These are phyloP conservation scores for Didymella segeticola DNA, from an alignment of 2,329 filamentous ascomycete genomes.

Conservation along the genomic window DNA sequence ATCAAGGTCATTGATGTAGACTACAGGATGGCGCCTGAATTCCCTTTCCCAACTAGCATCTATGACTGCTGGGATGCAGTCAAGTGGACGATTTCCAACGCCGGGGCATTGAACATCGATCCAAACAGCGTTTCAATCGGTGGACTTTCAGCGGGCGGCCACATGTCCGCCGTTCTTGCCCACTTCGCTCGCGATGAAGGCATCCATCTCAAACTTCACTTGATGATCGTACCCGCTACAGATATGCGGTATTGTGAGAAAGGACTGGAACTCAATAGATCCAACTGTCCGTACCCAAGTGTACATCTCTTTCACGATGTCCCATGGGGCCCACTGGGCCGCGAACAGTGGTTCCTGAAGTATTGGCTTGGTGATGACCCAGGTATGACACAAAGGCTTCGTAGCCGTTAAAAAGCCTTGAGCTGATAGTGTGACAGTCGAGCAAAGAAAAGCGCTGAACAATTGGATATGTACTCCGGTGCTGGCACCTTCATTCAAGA, in stretches of 20 bases:
- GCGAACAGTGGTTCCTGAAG: conserved; percentile 22
- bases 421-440: not conserved
- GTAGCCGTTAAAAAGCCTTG: not conserved
- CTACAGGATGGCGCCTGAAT: conserved; percentile 61
- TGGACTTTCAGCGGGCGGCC: conserved; percentile 56
- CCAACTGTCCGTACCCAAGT: conserved; percentile 20
- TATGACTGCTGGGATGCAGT: conserved; percentile 59
- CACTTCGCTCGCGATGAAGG: conserved; percentile 24
- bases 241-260: conserved; percentile 22
- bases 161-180: conserved; percentile 27
- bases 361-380: conserved; percentile 19
- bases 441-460: conserved; percentile 13
- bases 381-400: not conserved
- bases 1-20: conserved; percentile 48
- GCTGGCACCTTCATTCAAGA: conserved; percentile 18
- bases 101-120: conserved; percentile 20
- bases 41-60: conserved; percentile 56
- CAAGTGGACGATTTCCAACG: conserved; percentile 42
- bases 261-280: conserved; percentile 7
- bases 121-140: conserved; percentile 50
- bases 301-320: conserved; percentile 22
- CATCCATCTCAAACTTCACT: conserved; percentile 18
- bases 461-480: conserved; percentile 25
- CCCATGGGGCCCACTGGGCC: conserved; percentile 22
- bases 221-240: conserved; percentile 24